phyloP scores from a whole-genome alignment of 768 basidiomycete species.

The Phlebiopsis gigantea region DNA sequence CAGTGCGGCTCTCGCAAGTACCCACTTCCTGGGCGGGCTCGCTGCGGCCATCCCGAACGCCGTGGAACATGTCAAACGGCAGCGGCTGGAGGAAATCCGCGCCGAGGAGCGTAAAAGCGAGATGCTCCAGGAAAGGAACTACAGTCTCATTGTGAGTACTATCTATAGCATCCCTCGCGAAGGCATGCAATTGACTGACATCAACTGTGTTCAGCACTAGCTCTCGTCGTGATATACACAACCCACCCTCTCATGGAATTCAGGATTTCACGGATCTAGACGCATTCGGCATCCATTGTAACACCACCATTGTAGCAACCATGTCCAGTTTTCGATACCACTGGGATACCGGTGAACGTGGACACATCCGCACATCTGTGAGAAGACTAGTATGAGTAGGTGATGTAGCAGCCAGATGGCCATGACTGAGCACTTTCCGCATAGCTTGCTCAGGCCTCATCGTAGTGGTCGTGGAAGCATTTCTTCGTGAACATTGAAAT shows the following conservation, averaged over 20 bases:
- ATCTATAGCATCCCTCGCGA: neutral
- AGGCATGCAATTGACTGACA: neutral
- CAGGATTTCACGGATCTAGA: neutral
- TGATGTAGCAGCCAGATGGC: too few species aligned
- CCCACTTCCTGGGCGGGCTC: neutral
- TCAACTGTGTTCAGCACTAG: neutral
- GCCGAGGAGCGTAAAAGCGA: neutral
- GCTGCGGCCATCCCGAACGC: neutral
- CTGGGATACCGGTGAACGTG: neutral
- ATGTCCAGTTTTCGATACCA: neutral
- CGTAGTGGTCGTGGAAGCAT: conserved; percentile 23
- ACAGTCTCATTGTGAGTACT: neutral
- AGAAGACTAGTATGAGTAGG: too few species aligned
- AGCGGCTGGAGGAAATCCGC: neutral
- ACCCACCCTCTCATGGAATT: neutral
- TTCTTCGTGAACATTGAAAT: conserved; percentile 53
- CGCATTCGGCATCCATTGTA: neutral
- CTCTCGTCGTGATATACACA: neutral
- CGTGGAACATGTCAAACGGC: neutral
- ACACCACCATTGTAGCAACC: neutral
- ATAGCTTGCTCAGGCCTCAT: too few species aligned
- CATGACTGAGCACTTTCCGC: too few species aligned
- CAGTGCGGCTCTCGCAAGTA: neutral
- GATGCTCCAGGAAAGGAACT: neutral
- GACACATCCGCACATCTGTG: too few species aligned